These are phyloP conservation scores for Bryum argenteum DNA, from an alignment of 225 moss, liverwort and hornwort genomes.

Conservation along the genomic window DNA sequence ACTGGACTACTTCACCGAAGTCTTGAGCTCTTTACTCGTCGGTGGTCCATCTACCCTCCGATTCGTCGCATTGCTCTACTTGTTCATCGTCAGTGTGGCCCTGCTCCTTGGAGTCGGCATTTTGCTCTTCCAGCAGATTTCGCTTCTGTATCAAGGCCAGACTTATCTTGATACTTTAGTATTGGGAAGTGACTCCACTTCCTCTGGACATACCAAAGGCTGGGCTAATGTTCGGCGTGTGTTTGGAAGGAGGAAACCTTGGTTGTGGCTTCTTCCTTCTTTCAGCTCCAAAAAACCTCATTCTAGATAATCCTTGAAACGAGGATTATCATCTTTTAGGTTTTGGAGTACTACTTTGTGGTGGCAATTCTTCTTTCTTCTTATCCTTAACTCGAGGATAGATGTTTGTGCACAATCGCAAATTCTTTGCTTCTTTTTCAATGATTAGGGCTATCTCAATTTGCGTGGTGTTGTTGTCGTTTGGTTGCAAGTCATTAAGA, in stretches of 20 bases:
- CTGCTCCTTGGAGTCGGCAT: constrained; percentile 61
- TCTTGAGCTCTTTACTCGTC: constrained; percentile 39
- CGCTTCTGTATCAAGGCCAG: constrained; percentile 59
- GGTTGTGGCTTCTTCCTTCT: constrained; percentile 60
- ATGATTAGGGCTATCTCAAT: too few species aligned
- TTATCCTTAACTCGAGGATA: too few species aligned
- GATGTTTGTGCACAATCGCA: too few species aligned
- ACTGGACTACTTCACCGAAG: constrained; percentile 32
- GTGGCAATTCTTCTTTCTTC: too few species aligned
- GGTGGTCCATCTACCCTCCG: constrained; percentile 46
- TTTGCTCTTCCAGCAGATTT: constrained; percentile 65
- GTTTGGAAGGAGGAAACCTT: constrained; percentile 58
- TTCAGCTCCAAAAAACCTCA: constrained; percentile 54
- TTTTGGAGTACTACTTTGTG: too few species aligned
- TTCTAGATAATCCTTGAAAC: constrained; percentile 33
- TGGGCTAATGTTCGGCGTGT: constrained; percentile 65
- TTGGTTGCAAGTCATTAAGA: too few species aligned
- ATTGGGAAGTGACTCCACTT: constrained; percentile 17
- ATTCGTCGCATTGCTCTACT: constrained; percentile 55
- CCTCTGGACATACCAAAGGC: constrained; percentile 35
- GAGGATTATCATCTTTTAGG: too few species aligned
- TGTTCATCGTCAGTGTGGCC: constrained; percentile 54
- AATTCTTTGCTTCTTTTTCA: too few species aligned
- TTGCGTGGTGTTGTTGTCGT: too few species aligned
- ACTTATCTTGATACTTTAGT: constrained; percentile 62